Conservation (phyloP, 1,284 basidiomycete genomes). For the Naganishia albida region DNA sequence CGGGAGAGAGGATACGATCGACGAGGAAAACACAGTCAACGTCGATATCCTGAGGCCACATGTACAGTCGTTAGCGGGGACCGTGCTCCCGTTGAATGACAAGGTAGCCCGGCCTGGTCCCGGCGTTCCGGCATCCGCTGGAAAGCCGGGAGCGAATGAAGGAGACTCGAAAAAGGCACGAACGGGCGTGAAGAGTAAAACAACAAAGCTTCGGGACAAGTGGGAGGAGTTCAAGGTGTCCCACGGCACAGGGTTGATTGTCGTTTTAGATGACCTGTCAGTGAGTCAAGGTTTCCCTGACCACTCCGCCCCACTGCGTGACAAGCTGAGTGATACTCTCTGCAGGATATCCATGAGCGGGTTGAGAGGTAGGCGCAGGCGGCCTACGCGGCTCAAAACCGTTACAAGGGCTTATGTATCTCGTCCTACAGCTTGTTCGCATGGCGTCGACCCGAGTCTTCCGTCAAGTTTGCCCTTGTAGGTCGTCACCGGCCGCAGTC, state of each 20-base stretch:
- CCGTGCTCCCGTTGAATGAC: neutral
- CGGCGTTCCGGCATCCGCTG: too few species aligned
- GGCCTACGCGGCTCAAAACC: neutral
- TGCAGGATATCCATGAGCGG: slow-evolving; percentile 36
- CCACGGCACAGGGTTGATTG: slow-evolving; percentile 33
- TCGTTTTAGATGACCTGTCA: slow-evolving; percentile 37
- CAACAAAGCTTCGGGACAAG: slow-evolving; percentile 27
- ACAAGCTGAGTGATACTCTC: neutral
- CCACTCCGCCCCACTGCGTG: too few species aligned
- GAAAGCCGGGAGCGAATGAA: neutral
- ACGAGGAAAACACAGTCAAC: slow-evolving; percentile 5
- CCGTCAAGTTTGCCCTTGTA: slow-evolving; percentile 27
- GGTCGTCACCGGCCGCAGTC: neutral
- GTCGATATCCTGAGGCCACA: slow-evolving; percentile 13
- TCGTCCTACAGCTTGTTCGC: slow-evolving; percentile 32
- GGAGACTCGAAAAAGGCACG: neutral
- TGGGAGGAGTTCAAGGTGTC: slow-evolving; percentile 31
- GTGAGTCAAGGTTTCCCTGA: neutral
- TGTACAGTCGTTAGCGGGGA: slow-evolving; percentile 6
- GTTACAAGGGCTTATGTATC: neutral
- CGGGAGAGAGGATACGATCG: neutral
- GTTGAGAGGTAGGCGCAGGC: slow-evolving; percentile 37
- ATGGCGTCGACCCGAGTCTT: slow-evolving; percentile 33
- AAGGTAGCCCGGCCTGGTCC: neutral
- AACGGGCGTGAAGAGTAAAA: neutral